Evolutionary conservation across 768 basidiomycete species (phyloP).

Genomic region (Kwoniella sp.): DNA sequence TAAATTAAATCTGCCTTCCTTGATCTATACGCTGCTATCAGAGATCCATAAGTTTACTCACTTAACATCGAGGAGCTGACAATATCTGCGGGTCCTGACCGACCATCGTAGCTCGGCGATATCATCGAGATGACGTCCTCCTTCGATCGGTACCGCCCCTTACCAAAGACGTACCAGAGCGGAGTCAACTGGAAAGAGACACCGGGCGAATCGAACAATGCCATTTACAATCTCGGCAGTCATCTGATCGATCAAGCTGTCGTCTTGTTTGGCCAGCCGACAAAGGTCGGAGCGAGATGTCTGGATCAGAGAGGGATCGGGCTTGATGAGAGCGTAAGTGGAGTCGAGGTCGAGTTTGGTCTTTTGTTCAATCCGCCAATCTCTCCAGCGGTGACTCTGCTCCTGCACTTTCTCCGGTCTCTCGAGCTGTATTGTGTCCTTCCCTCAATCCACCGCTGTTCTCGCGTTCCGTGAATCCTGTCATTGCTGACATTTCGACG

Average conservation of each 20-base stretch:
- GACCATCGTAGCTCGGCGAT: conserved; percentile 61
- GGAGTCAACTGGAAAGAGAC: conserved; percentile 70
- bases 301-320: conserved; percentile 41
- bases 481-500: not conserved
- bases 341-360: conserved; percentile 57
- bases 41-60: conserved; percentile 60
- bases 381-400: not conserved
- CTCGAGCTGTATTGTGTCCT: not conserved
- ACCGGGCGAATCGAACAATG: conserved; percentile 65
- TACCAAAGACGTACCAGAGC: conserved; percentile 29
- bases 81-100: not conserved
- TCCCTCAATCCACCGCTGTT: too few species aligned
- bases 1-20: too few species aligned
- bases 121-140: conserved; percentile 42
- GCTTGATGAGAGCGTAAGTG: conserved; percentile 57
- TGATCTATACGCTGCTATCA: too few species aligned
- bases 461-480: not conserved
- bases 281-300: conserved; percentile 61
- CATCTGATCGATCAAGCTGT: conserved; percentile 81
- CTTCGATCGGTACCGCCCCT: conserved; percentile 65
- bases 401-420: not conserved
- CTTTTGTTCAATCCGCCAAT: not conserved
- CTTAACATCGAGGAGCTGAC: not conserved
- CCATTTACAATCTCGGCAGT: conserved; percentile 75
- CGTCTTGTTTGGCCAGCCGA: conserved; percentile 73